Evolutionary conservation across 768 basidiomycete genomes (phyloP), one percentile per base, ranked within the genome.

Genomic region (Suillus subluteus): DNA sequence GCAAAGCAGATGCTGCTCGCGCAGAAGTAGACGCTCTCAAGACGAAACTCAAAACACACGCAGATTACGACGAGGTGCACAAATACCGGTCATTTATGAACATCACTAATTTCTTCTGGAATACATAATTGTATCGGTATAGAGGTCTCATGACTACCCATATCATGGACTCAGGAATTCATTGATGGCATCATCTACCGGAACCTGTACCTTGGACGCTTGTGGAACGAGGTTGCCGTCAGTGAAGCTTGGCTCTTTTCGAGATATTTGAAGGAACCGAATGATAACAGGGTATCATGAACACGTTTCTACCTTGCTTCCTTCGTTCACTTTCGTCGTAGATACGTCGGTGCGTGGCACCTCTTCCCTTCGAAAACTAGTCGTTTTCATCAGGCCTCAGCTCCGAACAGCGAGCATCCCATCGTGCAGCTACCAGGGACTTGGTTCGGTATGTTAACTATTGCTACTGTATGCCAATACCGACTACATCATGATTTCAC

Each of bases 41-140:
- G 74, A 78, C 81, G 41, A 89, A 88, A 69, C 79, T 99, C 44
- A 88, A 87, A 72, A 87, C 87, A 69, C 92, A 91, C 67, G 77
- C 77, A 18, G 95, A 99, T 77, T 99, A 99, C 72, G 97, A 99
- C 73, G 96, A 99, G 80, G 89, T 99, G 74, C 26, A 26, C 26
- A 26, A 26, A 26, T 26, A 26, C 26, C 26, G 26, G 26, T 26
- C 26, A 26, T 26, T 26, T 26, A 26, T 26, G 26, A 26, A 26
- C 26, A 26, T 1, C 26, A 26, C 26, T 26, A 26, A 26, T 26
- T 26, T 26, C 26, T 26, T 26, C 26, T 26, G 26, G 26, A 26
- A 26, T 26, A 26, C 26, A 26, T 26, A 26, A 26, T 26, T 26
- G 26, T 26, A 26, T 26, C 26, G 26, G 26, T 26, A 26, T 26